Evolutionary conservation across 2,329 filamentous ascomycete genomes (phyloP), one percentile per base, ranked within the genome.

Genomic region (Cytospora paraplurivora): DNA sequence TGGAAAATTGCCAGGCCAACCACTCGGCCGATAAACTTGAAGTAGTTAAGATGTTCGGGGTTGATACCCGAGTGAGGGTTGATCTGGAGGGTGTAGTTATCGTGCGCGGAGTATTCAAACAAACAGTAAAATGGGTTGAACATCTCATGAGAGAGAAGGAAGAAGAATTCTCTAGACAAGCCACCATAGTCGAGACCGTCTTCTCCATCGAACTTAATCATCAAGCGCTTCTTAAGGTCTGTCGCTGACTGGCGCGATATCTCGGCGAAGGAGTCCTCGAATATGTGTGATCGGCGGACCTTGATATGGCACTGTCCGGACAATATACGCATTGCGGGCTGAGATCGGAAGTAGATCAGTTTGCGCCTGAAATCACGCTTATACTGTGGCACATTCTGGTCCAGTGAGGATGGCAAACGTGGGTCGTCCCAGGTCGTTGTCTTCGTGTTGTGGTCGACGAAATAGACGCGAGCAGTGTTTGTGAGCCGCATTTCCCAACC

Each of bases 121-220:
- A 99, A 84, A 76, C 95, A 99, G 81, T 99, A 99, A 80, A 99
- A 99, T 37, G 95, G 95, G 77, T 99, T 99, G 82, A 99, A 99
- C 95, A 99, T 99, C 81, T 99, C 95, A 79, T 99, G 95, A 17
- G 94, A 98, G 62, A 99, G 86, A 49, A 99, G 82, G 87, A 99
- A 99, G 84, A 99, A 99, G 82, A 99, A 99, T 78, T 99, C 95
- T 85, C 93, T 86, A 41, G 95, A 99, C 62, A 99, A 85, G 83
- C 95, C 95, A 76, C 95, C 95, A 73, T 99, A 99, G 78, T 99
- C 95, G 66, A 99, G 81, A 78, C 95, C 95, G 72, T 99, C 95
- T 79, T 99, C 95, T 56, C 95, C 95, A 70, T 99, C 95, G 71
- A 99, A 99, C 80, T 99, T 99, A 79, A 99, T 97, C 95, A 99